A percentile compares a stretch with the other conserved stretches of the same genome.
These are phyloP conservation scores for Cladochytrium replicatum DNA, from an alignment of 192 early-diverging fungal genomes.

Conservation along the genomic window DNA sequence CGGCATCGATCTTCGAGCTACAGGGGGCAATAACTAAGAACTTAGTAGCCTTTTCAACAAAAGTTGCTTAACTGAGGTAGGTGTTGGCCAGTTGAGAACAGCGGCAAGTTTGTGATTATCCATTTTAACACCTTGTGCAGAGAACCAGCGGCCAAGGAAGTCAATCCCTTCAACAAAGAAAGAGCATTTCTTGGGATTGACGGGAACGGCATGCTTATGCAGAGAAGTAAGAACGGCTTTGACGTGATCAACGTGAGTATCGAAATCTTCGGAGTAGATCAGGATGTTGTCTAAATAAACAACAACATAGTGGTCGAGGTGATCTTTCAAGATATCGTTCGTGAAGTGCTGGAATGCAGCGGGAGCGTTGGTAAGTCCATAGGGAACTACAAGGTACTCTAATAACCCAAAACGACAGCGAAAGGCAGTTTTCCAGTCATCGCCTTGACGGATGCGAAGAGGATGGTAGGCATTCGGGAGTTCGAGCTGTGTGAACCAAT, in stretches of 20 bases:
- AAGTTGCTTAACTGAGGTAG: too few relatives aligned
- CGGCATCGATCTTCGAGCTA: too few relatives aligned
- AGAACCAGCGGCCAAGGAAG: too few relatives aligned
- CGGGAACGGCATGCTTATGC: too few relatives aligned
- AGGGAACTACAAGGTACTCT: conserved; percentile 48
- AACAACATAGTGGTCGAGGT: conserved; percentile 4
- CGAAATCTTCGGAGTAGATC: conserved; percentile 17
- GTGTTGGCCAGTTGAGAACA: too few relatives aligned
- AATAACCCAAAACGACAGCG: conserved; percentile 28
- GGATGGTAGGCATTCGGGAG: conserved; percentile 10
- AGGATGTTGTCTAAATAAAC: conserved; percentile 33
- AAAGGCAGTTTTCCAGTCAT: conserved; percentile 24
- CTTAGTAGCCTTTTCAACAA: too few relatives aligned
- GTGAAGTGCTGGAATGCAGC: conserved; percentile 39
- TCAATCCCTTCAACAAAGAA: too few relatives aligned
- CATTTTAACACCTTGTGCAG: too few relatives aligned
- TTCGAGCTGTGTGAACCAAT: conserved; percentile 12
- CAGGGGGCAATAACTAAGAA: too few relatives aligned
- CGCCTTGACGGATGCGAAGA: conserved; percentile 6
- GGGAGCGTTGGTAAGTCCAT: conserved; percentile 48
- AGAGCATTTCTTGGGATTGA: too few relatives aligned
- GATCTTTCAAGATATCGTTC: conserved; percentile 25
- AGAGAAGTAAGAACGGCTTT: conserved; percentile 16
- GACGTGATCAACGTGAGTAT: conserved; percentile 13
- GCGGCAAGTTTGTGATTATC: too few relatives aligned